phyloP scores from a whole-genome alignment of 768 basidiomycete genomes.

The Tricholoma hemisulphureum region DNA sequence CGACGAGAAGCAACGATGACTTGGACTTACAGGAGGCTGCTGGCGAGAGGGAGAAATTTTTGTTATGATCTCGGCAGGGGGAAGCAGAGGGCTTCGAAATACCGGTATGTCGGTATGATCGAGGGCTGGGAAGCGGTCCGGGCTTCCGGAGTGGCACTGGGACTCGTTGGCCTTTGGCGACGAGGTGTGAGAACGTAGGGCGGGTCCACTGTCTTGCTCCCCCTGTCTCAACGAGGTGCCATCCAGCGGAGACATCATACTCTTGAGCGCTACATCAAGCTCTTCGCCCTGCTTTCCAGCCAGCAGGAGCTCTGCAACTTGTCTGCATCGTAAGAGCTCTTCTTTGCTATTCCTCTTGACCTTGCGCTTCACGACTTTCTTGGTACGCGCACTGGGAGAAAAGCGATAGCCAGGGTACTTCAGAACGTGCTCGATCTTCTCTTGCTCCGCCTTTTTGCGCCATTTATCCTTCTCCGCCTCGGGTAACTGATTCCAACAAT shows the following conservation, averaged over 20 bases:
- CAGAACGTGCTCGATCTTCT: slow-evolving; percentile 47
- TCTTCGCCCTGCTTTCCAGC: slow-evolving; percentile 51
- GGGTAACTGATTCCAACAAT: slow-evolving; percentile 54
- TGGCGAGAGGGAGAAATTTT: slow-evolving; percentile 6
- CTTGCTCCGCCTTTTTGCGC: slow-evolving; percentile 48
- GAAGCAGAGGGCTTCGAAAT: slow-evolving; percentile 31
- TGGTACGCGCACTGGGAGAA: slow-evolving; percentile 42
- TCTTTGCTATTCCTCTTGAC: slow-evolving; percentile 49
- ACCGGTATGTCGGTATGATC: slow-evolving; percentile 8
- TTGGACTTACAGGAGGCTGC: background rate
- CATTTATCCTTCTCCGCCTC: slow-evolving; percentile 51
- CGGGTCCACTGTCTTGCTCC: background rate
- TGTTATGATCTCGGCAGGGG: slow-evolving; percentile 14
- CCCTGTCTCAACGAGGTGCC: background rate
- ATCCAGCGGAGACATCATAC: slow-evolving; percentile 21
- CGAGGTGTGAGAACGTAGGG: background rate
- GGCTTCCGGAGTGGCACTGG: background rate
- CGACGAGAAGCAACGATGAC: background rate
- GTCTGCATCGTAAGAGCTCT: slow-evolving; percentile 48
- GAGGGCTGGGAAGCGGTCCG: background rate
- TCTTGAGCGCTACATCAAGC: slow-evolving; percentile 42
- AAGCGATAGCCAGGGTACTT: slow-evolving; percentile 58
- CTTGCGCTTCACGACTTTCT: slow-evolving; percentile 47
- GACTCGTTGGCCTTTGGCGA: background rate
- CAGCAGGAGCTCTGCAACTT: slow-evolving; percentile 49